Conservation (phyloP, 192 early-diverging fungal genomes). For the Podila verticillata region DNA sequence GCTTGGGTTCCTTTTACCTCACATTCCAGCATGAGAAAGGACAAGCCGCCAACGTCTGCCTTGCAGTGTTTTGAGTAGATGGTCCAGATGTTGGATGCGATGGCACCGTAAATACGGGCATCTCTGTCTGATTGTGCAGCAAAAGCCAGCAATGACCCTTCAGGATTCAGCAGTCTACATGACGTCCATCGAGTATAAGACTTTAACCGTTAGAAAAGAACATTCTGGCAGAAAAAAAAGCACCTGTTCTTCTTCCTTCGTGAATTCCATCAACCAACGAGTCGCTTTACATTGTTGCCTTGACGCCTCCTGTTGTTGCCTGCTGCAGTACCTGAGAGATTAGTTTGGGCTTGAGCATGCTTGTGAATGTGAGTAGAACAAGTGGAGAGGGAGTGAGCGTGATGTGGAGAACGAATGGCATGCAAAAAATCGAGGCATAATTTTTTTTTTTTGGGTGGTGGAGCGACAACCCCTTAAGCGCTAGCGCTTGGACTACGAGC, state of each 20-base stretch:
- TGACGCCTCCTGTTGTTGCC: conserved; percentile 62
- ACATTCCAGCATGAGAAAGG: conserved; percentile 59
- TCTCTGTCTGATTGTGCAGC: conserved; percentile 62
- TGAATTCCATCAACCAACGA: too few species aligned
- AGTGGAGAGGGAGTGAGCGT: neutral
- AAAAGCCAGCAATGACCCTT: conserved; percentile 66
- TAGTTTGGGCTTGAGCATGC: conserved; percentile 71
- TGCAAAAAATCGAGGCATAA: too few species aligned
- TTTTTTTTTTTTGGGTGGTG: too few species aligned
- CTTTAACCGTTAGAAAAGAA: too few species aligned
- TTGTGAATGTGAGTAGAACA: neutral
- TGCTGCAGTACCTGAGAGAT: conserved; percentile 69
- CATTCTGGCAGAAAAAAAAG: too few species aligned
- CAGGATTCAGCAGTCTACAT: conserved; percentile 62
- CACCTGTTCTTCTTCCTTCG: too few species aligned
- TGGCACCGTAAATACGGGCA: conserved; percentile 65
- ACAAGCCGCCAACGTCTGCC: conserved; percentile 36
- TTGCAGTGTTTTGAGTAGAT: conserved; percentile 60
- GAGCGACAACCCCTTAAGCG: too few species aligned
- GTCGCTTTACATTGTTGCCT: conserved; percentile 59
- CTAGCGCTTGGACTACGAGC: too few species aligned
- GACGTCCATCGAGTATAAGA: too few species aligned
- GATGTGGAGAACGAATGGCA: too few species aligned
- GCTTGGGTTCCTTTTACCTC: conserved; percentile 39
- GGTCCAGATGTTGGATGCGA: conserved; percentile 68